A percentile compares a stretch with the other conserved stretches of the same genome.
phyloP scores from a whole-genome alignment of 495 filamentous ascomycete genomes.

The Trichocladium uniseriatum region DNA sequence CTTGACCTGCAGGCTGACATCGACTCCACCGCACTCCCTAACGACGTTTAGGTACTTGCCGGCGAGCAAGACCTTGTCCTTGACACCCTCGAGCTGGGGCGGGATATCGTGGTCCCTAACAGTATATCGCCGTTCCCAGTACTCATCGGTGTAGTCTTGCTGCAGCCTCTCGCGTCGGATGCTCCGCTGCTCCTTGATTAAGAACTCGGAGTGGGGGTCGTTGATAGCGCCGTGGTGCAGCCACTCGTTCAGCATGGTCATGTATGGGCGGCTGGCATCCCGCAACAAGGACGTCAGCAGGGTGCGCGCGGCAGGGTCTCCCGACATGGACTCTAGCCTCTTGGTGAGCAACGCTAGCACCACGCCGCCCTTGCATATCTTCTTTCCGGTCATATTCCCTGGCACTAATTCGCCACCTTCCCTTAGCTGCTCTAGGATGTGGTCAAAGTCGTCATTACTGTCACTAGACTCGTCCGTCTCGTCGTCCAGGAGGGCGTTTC shows the following conservation, averaged over 20 bases:
- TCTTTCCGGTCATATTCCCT: conserved; percentile 74
- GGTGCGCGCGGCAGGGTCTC: conserved; percentile 76
- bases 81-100: conserved; percentile 83
- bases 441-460: conserved; percentile 62
- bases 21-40: conserved; percentile 90
- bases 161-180: conserved; percentile 85
- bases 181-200: conserved; percentile 92
- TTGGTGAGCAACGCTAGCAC: conserved; percentile 78
- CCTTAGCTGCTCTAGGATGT: conserved; percentile 73
- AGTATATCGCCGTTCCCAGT: conserved; percentile 97
- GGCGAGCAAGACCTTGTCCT: conserved; percentile 86
- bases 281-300: conserved; percentile 71
- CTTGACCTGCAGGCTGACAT: conserved; percentile 78
- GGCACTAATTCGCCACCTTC: conserved; percentile 72
- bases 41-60: conserved; percentile 98
- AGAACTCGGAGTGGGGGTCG: conserved; percentile 88
- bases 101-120: conserved; percentile 85
- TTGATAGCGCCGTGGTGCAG: conserved; percentile 90
- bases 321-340: conserved; percentile 76
- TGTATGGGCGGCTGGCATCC: conserved; percentile 88
- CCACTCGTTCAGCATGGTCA: conserved; percentile 99
- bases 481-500: conserved; percentile 79
- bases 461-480: conserved; percentile 77
- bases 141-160: conserved; percentile 96
- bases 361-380: conserved; percentile 87